These are phyloP conservation scores for Mycena albidolilacea DNA, from an alignment of 768 basidiomycete genomes.

Conservation along the genomic window DNA sequence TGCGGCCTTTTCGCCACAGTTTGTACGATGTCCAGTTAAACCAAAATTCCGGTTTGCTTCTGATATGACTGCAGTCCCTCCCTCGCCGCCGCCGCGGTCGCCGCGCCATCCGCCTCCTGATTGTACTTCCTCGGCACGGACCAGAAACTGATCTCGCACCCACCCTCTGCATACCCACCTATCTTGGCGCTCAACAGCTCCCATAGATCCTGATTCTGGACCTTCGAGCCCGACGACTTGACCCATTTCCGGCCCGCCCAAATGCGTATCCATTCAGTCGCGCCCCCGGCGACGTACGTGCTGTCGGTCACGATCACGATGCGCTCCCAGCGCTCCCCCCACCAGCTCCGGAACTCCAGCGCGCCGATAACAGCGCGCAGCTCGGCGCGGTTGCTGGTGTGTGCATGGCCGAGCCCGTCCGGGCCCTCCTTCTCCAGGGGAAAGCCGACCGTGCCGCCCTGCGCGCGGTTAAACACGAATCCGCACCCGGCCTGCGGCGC, in stretches of 20 bases:
- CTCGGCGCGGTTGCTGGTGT: constrained; percentile 54
- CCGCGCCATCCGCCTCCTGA: constrained; percentile 39
- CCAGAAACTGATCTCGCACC: constrained; percentile 43
- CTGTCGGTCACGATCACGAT: constrained; percentile 51
- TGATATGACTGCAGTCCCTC: too few relatives aligned
- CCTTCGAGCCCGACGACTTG: constrained; percentile 36
- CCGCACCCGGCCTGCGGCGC: constrained; percentile 19
- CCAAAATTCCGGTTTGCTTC: too few relatives aligned
- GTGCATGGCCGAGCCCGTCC: constrained; percentile 22
- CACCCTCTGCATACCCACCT: constrained; percentile 35
- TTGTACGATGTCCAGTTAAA: too few relatives aligned
- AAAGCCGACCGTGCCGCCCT: constrained; percentile 5
- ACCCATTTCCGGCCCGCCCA: constrained; percentile 46
- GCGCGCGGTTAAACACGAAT: constrained; percentile 25
- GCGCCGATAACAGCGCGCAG: constrained; percentile 49
- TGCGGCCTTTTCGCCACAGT: too few relatives aligned
- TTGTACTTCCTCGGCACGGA: constrained; percentile 40
- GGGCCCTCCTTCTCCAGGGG: constrained; percentile 24
- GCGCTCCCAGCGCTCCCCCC: constrained; percentile 47
- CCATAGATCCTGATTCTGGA: constrained; percentile 46
- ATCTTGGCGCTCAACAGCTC: constrained; percentile 39
- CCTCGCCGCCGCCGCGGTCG: constrained; percentile 31
- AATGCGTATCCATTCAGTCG: constrained; percentile 38
- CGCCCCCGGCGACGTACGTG: constrained; percentile 49
- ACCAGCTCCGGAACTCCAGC: constrained; percentile 44